phyloP scores from a whole-genome alignment of 805 yeast species.

The Soucietia sequanensis region DNA sequence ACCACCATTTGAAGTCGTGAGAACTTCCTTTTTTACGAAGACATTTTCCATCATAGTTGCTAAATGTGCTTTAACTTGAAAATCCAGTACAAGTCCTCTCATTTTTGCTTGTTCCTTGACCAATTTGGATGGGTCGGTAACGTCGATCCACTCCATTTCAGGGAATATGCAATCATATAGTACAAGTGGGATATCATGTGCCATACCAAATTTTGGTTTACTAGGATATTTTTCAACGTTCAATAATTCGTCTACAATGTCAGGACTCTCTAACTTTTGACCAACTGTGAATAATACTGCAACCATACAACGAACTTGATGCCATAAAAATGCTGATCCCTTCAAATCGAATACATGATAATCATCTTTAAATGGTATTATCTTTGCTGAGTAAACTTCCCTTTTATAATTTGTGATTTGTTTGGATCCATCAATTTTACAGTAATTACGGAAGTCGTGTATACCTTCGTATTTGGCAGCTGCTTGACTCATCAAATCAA shows the following conservation, averaged over 20 bases:
- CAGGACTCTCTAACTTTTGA: constrained; percentile 65
- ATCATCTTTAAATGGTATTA: constrained; percentile 41
- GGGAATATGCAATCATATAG: constrained; percentile 81
- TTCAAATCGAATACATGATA: constrained; percentile 69
- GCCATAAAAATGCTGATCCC: constrained; percentile 96
- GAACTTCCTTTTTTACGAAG: constrained; percentile 13
- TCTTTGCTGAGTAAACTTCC: constrained; percentile 52
- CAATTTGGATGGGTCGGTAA: constrained; percentile 27
- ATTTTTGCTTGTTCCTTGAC: constrained; percentile 43
- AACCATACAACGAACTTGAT: constrained; percentile 95
- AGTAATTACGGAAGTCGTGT: constrained; percentile 91
- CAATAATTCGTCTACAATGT: constrained; percentile 55
- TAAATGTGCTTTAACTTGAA: constrained; percentile 55
- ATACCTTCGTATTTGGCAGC: constrained; percentile 64
- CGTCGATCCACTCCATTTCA: constrained; percentile 63
- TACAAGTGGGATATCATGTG: constrained; percentile 83
- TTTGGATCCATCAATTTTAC: constrained; percentile 91
- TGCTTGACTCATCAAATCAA: constrained; percentile 67
- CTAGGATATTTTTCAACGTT: constrained; percentile 56
- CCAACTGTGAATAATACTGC: constrained; percentile 81
- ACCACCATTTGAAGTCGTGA: constrained; percentile 14
- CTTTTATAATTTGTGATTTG: constrained; percentile 82
- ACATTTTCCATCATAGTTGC: constrained; percentile 47
- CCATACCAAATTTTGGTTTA: constrained; percentile 85
- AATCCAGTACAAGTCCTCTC: constrained; percentile 53